Conservation (phyloP, 129 eudicot genomes). For the Glebionis coronaria region DNA sequence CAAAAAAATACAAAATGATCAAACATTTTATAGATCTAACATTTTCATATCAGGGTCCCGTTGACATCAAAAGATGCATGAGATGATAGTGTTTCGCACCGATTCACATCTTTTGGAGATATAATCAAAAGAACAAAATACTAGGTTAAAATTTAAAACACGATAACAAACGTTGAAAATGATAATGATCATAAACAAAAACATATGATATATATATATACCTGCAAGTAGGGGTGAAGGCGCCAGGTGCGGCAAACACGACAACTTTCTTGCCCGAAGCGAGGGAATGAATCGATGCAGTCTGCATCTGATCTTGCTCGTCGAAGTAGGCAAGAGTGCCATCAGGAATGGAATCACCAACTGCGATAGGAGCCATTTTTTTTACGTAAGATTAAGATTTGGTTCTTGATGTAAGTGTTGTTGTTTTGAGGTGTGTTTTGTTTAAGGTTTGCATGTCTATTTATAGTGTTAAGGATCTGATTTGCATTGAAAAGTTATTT, state of each 20-base stretch:
- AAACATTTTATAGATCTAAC: no score
- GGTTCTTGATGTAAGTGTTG: not conserved
- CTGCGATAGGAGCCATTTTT: slow-evolving; percentile 70
- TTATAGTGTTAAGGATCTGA: not conserved
- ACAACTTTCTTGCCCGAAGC: slow-evolving; percentile 74
- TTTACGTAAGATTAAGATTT: not conserved
- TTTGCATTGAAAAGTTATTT: not conserved
- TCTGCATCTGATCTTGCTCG: slow-evolving; percentile 51
- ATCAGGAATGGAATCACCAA: slow-evolving; percentile 69
- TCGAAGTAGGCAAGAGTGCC: slow-evolving; percentile 55
- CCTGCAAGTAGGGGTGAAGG: slow-evolving; percentile 87
- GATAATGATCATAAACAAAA: not conserved
- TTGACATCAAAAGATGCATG: no score
- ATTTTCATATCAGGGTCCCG: no score
- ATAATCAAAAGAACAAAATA: no score
- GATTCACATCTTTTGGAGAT: no score
- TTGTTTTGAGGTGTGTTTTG: not conserved
- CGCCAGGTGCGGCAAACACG: slow-evolving; percentile 72
- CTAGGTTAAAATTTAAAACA: no score
- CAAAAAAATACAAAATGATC: no score
- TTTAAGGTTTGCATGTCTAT: not conserved
- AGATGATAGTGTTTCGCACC: no score
- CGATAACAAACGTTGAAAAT: not conserved
- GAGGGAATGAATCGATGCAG: slow-evolving; percentile 58
- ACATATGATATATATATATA: slow-evolving; percentile 3